Evolutionary conservation across 2,329 filamentous ascomycete species (phyloP), one percentile per base, ranked within the genome.

Genomic region (Ascomycota sp.): DNA sequence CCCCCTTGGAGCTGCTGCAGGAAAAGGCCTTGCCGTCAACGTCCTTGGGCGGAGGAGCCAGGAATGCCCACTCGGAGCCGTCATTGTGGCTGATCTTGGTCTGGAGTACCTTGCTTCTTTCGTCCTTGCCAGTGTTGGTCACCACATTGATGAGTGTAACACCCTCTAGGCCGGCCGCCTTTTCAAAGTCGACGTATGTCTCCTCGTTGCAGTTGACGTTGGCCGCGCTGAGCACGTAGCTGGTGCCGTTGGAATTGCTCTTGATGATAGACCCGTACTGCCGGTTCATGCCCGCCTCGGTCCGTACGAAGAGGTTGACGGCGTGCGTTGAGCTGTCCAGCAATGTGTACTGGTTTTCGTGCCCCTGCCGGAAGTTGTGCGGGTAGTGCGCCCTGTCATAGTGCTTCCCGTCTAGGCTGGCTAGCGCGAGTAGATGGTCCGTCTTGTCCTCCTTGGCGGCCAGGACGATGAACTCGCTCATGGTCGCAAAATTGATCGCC

Each of bases 231-330:
- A 92, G 59, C 9, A 93, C 80, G 44, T 94, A 98, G 2, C 79
- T 89, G 1, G 89, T 98, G 31, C 89, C 89, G 46, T 98, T 95
- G 43, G 83, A 94, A 57, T 98, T 98, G 46, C 83, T 94, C 67
- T 95, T 98, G 53, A 98, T 71, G 41, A 98, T 81, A 17, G 77
- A 76, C 23, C 89, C 89, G 42, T 79, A 83, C 35, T 77, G 69
- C 30, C 66, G 69, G 12, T 70, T 75, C 30, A 60, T 48, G 4
- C 59, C 57, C 25, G 64, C 65, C 42, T 78, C 75, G 25, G 81
- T 80, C 1, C 78, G 83, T 28, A 95, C 86, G 45, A 95, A 91
- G 33, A 98, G 56, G 54, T 95, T 95, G 34, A 98, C 67, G 1
- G 89, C 79, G 50, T 95, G 86, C 1, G 83, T 93, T 2, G 82